These are phyloP conservation scores for Tolypocladium cylindrosporum DNA, from an alignment of 2,329 filamentous ascomycete species.

Conservation along the genomic window DNA sequence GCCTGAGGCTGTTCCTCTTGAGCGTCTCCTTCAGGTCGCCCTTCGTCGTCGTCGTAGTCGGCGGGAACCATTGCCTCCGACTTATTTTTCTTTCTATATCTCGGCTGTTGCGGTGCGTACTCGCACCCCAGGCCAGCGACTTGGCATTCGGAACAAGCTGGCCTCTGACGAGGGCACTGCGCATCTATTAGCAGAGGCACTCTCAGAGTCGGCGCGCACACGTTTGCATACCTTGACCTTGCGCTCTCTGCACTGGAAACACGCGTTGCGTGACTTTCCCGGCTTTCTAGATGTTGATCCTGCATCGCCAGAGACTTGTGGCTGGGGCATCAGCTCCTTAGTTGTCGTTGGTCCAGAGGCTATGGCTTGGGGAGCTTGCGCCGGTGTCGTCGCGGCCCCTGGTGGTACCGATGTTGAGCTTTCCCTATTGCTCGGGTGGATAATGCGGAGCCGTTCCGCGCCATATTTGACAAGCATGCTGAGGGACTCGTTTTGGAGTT, in stretches of 20 bases:
- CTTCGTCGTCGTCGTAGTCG: conserved; percentile 10
- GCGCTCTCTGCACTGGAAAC: conserved; percentile 22
- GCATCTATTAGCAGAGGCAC: conserved; percentile 7
- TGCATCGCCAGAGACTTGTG: conserved; percentile 7
- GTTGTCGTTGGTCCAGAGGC: conserved; percentile 18
- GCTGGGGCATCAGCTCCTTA: conserved; percentile 19
- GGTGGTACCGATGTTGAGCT: conserved; percentile 16
- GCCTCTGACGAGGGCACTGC: conserved; percentile 31
- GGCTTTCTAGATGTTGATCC: conserved; percentile 10
- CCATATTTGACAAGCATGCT: conserved; percentile 47
- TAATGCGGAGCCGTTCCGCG: conserved; percentile 45
- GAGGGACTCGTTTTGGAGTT: conserved; percentile 43
- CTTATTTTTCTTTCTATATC: conserved; percentile 11
- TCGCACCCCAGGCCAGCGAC: conserved; percentile 21
- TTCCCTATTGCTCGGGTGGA: conserved; percentile 36
- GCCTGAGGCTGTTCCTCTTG: conserved; percentile 7
- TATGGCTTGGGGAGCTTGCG: conserved; percentile 9
- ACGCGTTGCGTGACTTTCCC: conserved; percentile 22
- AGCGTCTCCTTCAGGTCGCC: conserved; percentile 6
- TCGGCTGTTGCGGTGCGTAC: conserved; percentile 25
- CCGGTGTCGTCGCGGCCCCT: conserved; percentile 12
- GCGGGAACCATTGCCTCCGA: conserved; percentile 8
- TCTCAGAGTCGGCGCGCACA: too few relatives aligned
- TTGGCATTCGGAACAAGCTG: conserved; percentile 28
- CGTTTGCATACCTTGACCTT: conserved; percentile 26